Conservation (phyloP, 2,329 filamentous ascomycete genomes). For the Botryotinia globosa region DNA sequence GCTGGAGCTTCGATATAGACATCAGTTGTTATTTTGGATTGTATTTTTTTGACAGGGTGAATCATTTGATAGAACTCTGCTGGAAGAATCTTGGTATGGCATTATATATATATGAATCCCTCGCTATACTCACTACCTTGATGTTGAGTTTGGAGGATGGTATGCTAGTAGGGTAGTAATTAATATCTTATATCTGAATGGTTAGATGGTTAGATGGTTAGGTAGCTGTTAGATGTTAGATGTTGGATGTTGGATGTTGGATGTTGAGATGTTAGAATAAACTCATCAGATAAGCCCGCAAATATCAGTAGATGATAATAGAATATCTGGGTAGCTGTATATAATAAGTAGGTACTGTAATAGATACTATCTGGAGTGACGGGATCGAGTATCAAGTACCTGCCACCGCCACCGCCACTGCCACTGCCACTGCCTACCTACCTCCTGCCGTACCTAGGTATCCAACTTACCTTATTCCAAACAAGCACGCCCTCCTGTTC, state of each 20-base stretch:
- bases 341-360: neutral
- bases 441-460: neutral
- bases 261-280: too few species aligned
- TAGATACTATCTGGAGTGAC: neutral
- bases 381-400: neutral
- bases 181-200: neutral
- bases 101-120: neutral
- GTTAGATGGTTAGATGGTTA: neutral
- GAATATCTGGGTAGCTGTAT: neutral
- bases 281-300: neutral
- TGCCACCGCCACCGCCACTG: too few species aligned
- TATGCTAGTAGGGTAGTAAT: neutral
- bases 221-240: neutral
- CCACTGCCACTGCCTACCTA: neutral
- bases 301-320: neutral
- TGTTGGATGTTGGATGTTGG: too few species aligned
- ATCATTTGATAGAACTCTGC: neutral
- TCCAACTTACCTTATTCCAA: neutral
- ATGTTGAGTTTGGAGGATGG: neutral
- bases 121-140: neutral
- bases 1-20: neutral
- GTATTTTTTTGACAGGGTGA: neutral
- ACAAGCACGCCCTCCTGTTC: neutral
- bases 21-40: neutral
- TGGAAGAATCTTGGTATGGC: neutral